Percentiles rank a stretch among this genome's conserved stretches.
These are phyloP conservation scores for Aspergillus ostianus DNA, from an alignment of 495 filamentous ascomycete genomes.

Conservation along the genomic window DNA sequence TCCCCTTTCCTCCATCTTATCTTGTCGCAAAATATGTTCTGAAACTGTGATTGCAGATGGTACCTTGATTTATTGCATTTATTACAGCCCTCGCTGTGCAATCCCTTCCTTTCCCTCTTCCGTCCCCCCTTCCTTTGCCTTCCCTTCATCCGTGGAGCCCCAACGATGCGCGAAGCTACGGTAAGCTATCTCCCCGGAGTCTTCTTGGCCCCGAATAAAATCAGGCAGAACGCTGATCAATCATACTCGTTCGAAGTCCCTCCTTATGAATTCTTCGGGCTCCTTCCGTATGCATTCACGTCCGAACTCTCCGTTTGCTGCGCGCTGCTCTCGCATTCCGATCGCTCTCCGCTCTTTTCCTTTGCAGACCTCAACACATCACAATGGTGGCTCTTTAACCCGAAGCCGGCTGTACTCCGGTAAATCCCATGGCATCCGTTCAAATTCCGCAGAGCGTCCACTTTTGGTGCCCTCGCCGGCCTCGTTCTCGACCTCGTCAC, in stretches of 20 bases:
- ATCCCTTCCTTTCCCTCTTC: slow-evolving; percentile 22
- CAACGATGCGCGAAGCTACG: slow-evolving; percentile 35
- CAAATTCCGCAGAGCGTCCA: slow-evolving; percentile 9
- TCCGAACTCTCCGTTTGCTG: slow-evolving; percentile 17
- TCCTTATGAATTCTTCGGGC: slow-evolving; percentile 21
- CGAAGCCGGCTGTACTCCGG: not conserved
- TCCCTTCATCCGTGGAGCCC: slow-evolving; percentile 12
- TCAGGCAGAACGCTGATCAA: slow-evolving; percentile 19
- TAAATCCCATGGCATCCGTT: not conserved
- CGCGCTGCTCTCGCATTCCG: slow-evolving; percentile 18
- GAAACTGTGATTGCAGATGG: slow-evolving; percentile 16
- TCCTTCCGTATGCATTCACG: slow-evolving; percentile 26
- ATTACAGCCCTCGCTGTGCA: slow-evolving; percentile 27
- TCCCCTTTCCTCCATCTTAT: slow-evolving; percentile 7
- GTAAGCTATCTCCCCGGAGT: slow-evolving; percentile 25
- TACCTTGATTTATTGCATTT: slow-evolving; percentile 18
- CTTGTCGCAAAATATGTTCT: slow-evolving; percentile 29
- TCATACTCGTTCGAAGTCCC: slow-evolving; percentile 14
- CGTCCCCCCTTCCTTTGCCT: not conserved
- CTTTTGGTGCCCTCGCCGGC: slow-evolving; percentile 19
- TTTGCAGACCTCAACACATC: not conserved
- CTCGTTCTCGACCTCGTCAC: slow-evolving; percentile 40
- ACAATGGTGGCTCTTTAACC: not conserved
- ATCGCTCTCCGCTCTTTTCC: slow-evolving; percentile 31
- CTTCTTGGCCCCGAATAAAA: not conserved